Evolutionary conservation across 345 rosid species (phyloP), one percentile per base, ranked within the genome.

Genomic region (Gossypium longicalyx): DNA sequence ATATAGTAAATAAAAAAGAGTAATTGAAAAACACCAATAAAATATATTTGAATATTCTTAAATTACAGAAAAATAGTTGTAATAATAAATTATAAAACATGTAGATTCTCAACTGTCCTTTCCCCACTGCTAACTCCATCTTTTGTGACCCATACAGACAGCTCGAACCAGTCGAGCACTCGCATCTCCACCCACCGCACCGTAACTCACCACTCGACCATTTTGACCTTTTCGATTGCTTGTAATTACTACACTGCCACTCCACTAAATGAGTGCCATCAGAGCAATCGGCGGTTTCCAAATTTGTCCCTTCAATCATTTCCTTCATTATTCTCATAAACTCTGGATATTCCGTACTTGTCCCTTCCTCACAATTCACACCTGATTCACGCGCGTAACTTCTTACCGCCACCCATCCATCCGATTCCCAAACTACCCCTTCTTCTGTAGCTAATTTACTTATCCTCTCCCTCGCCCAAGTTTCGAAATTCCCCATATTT

Each of bases 391-490:
- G 23, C 54, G 20, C 61, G 45, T 67, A 1, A 61, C 48, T 38
- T 76, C 90, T 79, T 47, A 83, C 90, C 51, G 61, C 81, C 76
- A 54, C 34, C 94, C 94, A 90, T 63, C 85, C 92, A 11, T 86
- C 82, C 0, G 94, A 80, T 79, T 83, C 92, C 95, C 95, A 86
- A 75, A 29, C 69, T 74, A 81, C 79, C 77, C 86, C 85, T 43
- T 29, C 74, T 9, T 67, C 67, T 3, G 65, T 58, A 12, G 82
- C 82, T 78, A 90, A 78, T 73, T 84, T 83, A 78, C 82, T 70
- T 0, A 90, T 77, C 78, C 87, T 87, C 7, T 75, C 74, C 67
- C 71, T 71, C 23, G 70, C 83, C 12, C 85, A 77, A 64, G 9
- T 60, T 41, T 53, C 67, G 13, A 27, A 43, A 2, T 13, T 65